Percentiles rank a stretch among this genome's conserved stretches.
Conservation (phyloP, 2,329 filamentous ascomycete species). For the Thielaviopsis euricoi region DNA sequence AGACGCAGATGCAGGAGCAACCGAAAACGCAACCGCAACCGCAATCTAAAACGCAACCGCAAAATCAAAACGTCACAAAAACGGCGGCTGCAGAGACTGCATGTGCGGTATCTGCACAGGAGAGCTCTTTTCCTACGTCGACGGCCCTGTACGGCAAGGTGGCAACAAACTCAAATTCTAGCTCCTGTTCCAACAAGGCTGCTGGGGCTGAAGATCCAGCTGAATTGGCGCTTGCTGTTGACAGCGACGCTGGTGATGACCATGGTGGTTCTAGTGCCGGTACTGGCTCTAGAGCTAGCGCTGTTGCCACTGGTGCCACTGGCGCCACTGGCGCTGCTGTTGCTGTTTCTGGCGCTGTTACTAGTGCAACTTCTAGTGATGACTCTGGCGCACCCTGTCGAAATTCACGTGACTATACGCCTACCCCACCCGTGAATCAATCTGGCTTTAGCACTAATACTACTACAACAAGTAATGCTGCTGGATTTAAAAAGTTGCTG, state of each 20-base stretch:
- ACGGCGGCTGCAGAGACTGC: background rate
- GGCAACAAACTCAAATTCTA: background rate
- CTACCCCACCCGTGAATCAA: background rate
- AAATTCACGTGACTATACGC: background rate
- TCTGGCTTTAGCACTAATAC: background rate
- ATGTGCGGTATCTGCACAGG: background rate
- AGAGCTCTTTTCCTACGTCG: background rate
- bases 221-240: background rate
- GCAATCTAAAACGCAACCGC: too few species aligned
- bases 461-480: background rate
- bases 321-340: background rate
- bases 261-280: background rate
- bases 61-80: background rate
- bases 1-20: background rate
- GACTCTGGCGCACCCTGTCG: background rate
- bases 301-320: background rate
- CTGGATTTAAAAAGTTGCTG: background rate
- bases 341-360: too few species aligned
- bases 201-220: constrained; percentile 4
- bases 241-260: background rate
- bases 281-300: background rate
- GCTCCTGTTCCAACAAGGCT: background rate
- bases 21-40: too few species aligned
- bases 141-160: background rate
- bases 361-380: background rate